Evolutionary conservation across 2,329 filamentous ascomycete genomes (phyloP), one percentile per base, ranked within the genome.

Genomic region (Acrodontium crateriforme): DNA sequence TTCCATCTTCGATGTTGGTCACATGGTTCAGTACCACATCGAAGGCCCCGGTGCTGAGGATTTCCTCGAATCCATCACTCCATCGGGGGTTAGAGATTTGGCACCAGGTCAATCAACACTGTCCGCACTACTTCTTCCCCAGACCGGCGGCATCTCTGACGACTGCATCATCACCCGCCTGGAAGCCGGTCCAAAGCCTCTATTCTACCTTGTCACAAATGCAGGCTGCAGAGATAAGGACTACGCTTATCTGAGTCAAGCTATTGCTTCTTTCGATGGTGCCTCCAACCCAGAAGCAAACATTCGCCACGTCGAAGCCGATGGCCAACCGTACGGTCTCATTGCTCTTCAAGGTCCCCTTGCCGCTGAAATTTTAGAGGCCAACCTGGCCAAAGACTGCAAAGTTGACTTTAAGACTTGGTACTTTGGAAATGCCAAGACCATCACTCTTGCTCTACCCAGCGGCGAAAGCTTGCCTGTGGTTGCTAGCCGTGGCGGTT

Each of bases 191-290:
- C 45, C 46, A 3, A 44, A 46, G 21, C 47, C 49, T 29, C 58
- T 69, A 29, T 95, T 85, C 63, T 93, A 94, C 57, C 74, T 95
- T 32, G 89, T 98, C 36, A 92, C 85, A 39, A 98, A 98, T 54
- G 89, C 87, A 15, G 89, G 74, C 19, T 93, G 85, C 56, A 69
- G 84, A 29, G 77, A 84, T 25, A 94, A 94, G 60, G 87, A 95
- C 56, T 64, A 79, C 35, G 69, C 65, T 28, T 95, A 85, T 55
- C 59, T 98, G 12, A 63, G 63, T 24, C 62, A 71, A 34, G 71
- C 92, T 53, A 67, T 94, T 28, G 60, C 64, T 8, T 59, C 60
- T 24, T 76, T 72, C 55, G 58, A 63, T 39, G 60, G 65, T 29
- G 65, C 67, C 36, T 64, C 65, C 21, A 46, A 51, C 32, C 47